Percentiles rank a stretch among this genome's conserved stretches.
Conservation (phyloP, 805 yeast genomes). For the Saccharomycopsis selenospora region DNA sequence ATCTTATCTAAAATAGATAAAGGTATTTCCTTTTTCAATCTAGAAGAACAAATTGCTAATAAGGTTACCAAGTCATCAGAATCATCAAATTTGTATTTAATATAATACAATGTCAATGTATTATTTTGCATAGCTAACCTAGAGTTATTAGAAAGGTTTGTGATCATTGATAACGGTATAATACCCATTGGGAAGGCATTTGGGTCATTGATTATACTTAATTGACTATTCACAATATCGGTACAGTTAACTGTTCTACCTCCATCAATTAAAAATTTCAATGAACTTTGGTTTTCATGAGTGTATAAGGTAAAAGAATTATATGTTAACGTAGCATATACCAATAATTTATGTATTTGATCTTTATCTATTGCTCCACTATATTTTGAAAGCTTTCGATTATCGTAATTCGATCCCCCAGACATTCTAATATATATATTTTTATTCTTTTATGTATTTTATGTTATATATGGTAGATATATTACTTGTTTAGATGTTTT, state of each 20-base stretch:
- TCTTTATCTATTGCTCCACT: slow-evolving; percentile 1
- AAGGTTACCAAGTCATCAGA: slow-evolving; percentile 47
- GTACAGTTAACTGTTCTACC: slow-evolving; percentile 36
- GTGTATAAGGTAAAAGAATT: slow-evolving; percentile 55
- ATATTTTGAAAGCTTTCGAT: background rate
- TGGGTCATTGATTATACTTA: slow-evolving; percentile 45
- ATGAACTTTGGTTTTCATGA: slow-evolving; percentile 35
- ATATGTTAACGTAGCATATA: slow-evolving; percentile 38
- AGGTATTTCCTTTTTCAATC: slow-evolving; percentile 39
- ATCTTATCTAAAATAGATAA: slow-evolving; percentile 43
- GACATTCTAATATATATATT: too few relatives aligned
- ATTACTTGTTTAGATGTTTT: too few relatives aligned
- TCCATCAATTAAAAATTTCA: slow-evolving; percentile 27
- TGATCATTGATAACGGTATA: slow-evolving; percentile 25
- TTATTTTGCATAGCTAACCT: slow-evolving; percentile 25
- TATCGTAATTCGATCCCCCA: background rate
- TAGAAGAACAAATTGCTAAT: slow-evolving; percentile 39
- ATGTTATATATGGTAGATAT: too few relatives aligned
- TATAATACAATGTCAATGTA: slow-evolving; percentile 37
- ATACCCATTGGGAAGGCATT: slow-evolving; percentile 19
- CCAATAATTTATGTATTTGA: slow-evolving; percentile 23
- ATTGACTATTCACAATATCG: slow-evolving; percentile 45
- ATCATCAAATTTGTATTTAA: slow-evolving; percentile 35
- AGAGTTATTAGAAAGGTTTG: slow-evolving; percentile 23
- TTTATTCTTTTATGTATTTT: too few relatives aligned